Base-by-base conservation (phyloP, 2,329 filamentous ascomycete species). In the Aureobasidium uvarum region DNA sequence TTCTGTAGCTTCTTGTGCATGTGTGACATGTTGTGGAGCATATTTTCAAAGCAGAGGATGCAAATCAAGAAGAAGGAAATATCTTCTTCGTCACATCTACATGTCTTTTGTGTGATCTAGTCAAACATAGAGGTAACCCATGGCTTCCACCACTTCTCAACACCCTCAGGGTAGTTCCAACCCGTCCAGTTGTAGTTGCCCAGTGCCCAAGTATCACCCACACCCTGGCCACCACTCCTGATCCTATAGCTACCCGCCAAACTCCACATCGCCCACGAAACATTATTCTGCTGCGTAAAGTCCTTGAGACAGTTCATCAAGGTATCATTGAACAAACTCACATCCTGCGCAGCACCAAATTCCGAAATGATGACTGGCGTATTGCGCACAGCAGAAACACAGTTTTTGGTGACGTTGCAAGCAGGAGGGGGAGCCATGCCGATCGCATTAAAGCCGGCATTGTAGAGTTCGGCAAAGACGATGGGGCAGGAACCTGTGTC, bases 201-300 rank as follows among this genome's bases (percentile, higher is more conserved):
- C 71, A 83, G 67, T 0, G 79, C 81, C 81, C 81, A 83, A 0
- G 78, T 80, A 70, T 83, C 81, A 5, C 72, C 70, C 7, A 82
- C 71, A 3, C 77, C 79, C 71, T 83, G 81, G 0, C 73, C 76
- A 28, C 81, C 81, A 6, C 74, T 76, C 16, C 81, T 71, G 48
- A 81, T 76, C 39, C 81, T 74, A 68, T 81, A 83, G 55, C 77
- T 80, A 0, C 81, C 81, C 0, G 81, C 81, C 51, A 83, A 71
- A 56, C 75, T 73, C 81, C 81, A 83, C 74, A 81, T 78, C 68
- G 80, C 79, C 81, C 81, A 83, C 71, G 79, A 80, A 33, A 83
- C 74, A 28, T 74, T 69, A 67, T 83, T 73, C 69, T 77, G 74
- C 64, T 76, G 71, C 18, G 81, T 81, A 71, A 77, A 83, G 18